Evolutionary conservation across 2,329 filamentous ascomycete species (phyloP).

Genomic region (Ophiognomonia clavigignenti-juglandacearum): DNA sequence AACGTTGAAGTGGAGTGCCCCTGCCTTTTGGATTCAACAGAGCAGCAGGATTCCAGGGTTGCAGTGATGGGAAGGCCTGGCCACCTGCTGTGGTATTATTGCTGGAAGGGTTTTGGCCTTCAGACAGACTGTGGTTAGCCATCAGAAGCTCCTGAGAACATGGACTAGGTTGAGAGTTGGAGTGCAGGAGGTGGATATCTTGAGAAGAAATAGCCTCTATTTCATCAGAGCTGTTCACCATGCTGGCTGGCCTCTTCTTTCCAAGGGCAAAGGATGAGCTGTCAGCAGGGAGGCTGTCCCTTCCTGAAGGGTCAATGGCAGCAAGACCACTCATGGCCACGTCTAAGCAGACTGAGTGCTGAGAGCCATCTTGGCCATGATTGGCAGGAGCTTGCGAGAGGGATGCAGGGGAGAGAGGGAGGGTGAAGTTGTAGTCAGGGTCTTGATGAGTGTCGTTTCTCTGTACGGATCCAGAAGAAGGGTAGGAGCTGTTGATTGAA

Average conservation of each 20-base stretch:
- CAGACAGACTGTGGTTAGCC: conserved; percentile 15
- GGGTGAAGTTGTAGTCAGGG: neutral
- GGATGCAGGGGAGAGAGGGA: neutral
- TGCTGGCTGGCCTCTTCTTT: too few species aligned
- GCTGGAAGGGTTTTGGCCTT: conserved; percentile 24
- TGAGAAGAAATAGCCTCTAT: too few species aligned
- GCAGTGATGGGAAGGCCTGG: conserved; percentile 12
- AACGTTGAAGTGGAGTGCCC: conserved; percentile 21
- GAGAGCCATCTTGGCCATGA: too few species aligned
- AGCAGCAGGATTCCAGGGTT: conserved; percentile 35
- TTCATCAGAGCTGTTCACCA: too few species aligned
- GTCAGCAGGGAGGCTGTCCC: too few species aligned
- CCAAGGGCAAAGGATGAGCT: too few species aligned
- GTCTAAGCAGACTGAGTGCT: too few species aligned
- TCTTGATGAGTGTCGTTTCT: too few species aligned
- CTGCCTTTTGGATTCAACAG: conserved; percentile 36
- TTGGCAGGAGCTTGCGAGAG: neutral
- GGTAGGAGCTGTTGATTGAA: neutral
- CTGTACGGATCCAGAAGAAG: neutral
- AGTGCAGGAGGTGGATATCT: neutral
- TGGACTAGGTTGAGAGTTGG: too few species aligned
- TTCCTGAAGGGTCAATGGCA: too few species aligned
- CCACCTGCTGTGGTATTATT: neutral
- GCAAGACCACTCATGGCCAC: too few species aligned
- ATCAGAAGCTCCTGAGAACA: neutral